These are phyloP conservation scores for Exsudoporus frostii DNA, from an alignment of 768 basidiomycete genomes.

Conservation along the genomic window DNA sequence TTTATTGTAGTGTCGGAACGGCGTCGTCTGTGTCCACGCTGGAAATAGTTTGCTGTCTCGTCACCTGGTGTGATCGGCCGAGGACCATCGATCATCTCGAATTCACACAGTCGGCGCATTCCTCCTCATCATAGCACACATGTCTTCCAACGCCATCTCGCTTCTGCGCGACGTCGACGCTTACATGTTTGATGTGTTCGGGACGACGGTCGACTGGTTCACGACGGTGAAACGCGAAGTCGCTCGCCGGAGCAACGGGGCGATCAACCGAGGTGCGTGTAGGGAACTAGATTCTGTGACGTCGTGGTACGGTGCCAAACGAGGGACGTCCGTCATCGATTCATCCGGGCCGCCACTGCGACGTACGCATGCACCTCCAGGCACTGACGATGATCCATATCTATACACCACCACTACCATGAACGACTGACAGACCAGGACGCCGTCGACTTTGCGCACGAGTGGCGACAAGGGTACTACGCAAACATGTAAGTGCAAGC, in stretches of 20 bases:
- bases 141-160: background rate
- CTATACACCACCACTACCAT: too few relatives aligned
- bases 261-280: conserved; percentile 15
- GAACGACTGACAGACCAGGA: conserved; percentile 15
- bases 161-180: conserved; percentile 35
- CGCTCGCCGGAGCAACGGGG: conserved; percentile 9
- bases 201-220: conserved; percentile 48
- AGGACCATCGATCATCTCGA: too few relatives aligned
- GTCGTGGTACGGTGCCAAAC: background rate
- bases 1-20: too few relatives aligned
- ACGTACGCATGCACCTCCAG: background rate
- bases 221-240: conserved; percentile 22
- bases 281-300: background rate
- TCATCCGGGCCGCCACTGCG: too few relatives aligned
- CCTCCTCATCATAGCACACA: too few relatives aligned
- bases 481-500: conserved; percentile 14
- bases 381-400: background rate
- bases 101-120: too few relatives aligned
- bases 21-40: too few relatives aligned
- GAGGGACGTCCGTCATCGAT: background rate
- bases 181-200: conserved; percentile 49
- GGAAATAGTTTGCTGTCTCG: too few relatives aligned
- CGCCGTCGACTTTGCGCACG: conserved; percentile 42
- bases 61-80: too few relatives aligned
- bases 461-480: conserved; percentile 55